phyloP scores from a whole-genome alignment of 139 green algal genomes.

The Pseudopediastrum boryanum region DNA sequence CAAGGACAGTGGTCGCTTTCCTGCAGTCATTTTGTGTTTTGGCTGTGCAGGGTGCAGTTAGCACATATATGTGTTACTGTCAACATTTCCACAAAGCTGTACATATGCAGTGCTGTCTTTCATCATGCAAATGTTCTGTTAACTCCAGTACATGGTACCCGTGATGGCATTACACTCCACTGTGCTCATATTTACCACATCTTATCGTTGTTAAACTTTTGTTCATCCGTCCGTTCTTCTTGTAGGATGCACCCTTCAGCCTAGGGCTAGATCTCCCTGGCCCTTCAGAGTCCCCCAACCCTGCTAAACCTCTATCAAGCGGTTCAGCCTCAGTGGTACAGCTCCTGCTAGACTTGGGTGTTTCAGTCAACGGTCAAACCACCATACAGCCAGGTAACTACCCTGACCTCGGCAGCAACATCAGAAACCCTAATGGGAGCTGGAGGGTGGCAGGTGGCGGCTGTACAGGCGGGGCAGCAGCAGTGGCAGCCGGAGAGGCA shows the following conservation, averaged over 20 bases:
- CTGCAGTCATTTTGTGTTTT: too few relatives aligned
- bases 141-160: too few relatives aligned
- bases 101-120: too few relatives aligned
- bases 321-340: neutral
- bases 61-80: too few relatives aligned
- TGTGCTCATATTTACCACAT: neutral
- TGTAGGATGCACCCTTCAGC: conserved; percentile 6
- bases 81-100: too few relatives aligned
- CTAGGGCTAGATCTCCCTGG: neutral
- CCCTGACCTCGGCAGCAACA: conserved; percentile 23
- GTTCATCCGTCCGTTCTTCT: neutral
- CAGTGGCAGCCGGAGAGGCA: conserved; percentile 26
- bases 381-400: conserved; percentile 24
- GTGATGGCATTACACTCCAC: too few relatives aligned
- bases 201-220: neutral
- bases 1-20: too few relatives aligned
- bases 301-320: neutral
- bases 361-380: conserved; percentile 1
- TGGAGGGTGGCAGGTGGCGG: conserved; percentile 25
- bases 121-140: too few relatives aligned
- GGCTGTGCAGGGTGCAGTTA: too few relatives aligned
- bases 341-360: conserved; percentile 9
- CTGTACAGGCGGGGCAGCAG: conserved; percentile 41
- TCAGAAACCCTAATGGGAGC: conserved; percentile 27
- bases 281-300: neutral